Evolutionary conservation across 1,284 basidiomycete genomes (phyloP), one percentile per base, ranked within the genome.

Genomic region (Cystobasidiaceae sp.): DNA sequence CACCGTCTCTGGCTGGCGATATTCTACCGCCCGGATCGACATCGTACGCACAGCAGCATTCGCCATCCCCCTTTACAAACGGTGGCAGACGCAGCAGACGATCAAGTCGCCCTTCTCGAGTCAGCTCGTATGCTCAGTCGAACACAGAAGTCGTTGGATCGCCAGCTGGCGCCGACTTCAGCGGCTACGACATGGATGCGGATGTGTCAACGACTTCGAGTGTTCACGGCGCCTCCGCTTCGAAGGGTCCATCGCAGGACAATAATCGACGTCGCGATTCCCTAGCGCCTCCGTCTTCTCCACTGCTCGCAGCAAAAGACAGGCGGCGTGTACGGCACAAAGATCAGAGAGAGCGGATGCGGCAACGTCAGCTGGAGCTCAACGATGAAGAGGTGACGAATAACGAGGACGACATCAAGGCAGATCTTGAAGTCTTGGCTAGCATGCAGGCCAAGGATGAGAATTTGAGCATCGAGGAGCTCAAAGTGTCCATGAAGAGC

Each of bases 331-430:
- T 34, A 15, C 60, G 43, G 25, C 13, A 25, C 15, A 32, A 56
- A 37, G 45, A 23, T 15, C 39, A 56, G 23, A 43, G 54, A 4
- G 54, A 56, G 9, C 27, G 21, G 25, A 4, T 44, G 15, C 34
- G 54, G 17, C 54, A 56, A n/a, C n/a, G n/a, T n/a, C n/a, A n/a
- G n/a, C 5, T 56, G 41, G 60, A 51, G 30, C 13, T 54, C 3
- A 50, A 49, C 19, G 60, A 62, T 41, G 60, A 62, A 17, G 46
- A 49, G 19, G 37, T 62, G 15, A 43, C 41, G 6, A 56, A 56
- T 19, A 56, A 56, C 32, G 54, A 56, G 19, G 39, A 56, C 32
- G 54, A 44, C 30, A 55, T 64, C 1, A 45, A 44, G 21, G 41
- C 51, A 4, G 61, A 64, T 39, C 25, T 55, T 17, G 61, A 64